A percentile compares a stretch with the other conserved stretches of the same genome.
phyloP scores from a whole-genome alignment of 345 rosid genomes.

The Eucalyptus rudis region DNA sequence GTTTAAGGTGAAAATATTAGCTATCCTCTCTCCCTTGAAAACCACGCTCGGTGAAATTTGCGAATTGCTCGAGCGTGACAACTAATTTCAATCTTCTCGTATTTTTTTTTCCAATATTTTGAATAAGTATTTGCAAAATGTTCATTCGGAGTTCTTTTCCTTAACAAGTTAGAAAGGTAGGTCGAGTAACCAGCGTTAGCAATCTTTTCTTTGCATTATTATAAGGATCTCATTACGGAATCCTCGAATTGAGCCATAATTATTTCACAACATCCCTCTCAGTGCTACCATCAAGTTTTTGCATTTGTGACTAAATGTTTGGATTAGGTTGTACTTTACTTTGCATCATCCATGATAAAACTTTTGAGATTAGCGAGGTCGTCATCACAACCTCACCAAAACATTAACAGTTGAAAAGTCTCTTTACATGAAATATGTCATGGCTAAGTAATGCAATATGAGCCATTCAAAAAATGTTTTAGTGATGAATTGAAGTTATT shows the following conservation, averaged over 20 bases:
- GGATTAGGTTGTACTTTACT: background rate
- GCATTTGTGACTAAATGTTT: accelerated
- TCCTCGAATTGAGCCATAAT: background rate
- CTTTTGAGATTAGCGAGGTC: accelerated
- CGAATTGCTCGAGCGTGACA: background rate
- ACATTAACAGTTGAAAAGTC: accelerated
- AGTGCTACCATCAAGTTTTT: background rate
- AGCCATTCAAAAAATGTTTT: background rate
- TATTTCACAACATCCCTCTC: accelerated
- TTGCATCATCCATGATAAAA: background rate
- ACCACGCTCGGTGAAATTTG: background rate
- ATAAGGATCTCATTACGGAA: background rate
- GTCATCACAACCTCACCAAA: accelerated
- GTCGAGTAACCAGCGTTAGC: accelerated
- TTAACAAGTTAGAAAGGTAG: background rate
- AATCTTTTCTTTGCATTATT: accelerated
- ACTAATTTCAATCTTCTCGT: background rate
- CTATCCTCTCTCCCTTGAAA: too few relatives aligned
- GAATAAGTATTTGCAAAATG: background rate
- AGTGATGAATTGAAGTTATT: background rate
- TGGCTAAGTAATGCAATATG: accelerated
- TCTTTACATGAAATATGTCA: background rate
- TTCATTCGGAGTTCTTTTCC: accelerated
- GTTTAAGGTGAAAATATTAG: background rate
- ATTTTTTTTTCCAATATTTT: background rate